Evolutionary conservation across 345 rosid genomes (phyloP), one percentile per base, ranked within the genome.

Genomic region (Lenwebbia sp.): DNA sequence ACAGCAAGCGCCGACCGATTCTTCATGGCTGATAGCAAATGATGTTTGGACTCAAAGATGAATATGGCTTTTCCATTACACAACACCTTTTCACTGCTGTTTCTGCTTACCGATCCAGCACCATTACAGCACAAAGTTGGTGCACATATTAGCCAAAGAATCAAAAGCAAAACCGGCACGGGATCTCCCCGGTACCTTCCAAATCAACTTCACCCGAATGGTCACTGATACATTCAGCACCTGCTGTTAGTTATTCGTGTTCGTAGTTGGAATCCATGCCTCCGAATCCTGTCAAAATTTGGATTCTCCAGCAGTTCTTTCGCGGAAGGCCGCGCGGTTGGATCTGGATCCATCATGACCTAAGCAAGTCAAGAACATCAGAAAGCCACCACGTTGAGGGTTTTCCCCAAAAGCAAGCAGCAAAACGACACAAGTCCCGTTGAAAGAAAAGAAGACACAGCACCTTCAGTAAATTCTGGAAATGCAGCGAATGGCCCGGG

Each of bases 381-480:
- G 83, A 25, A 60, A 60, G 17, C 78, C 41, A 82, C 76, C 44
- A 70, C 82, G 11, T 23, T 52, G 49, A 58, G 9, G 40, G 47
- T 25, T 56, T 40, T 12, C 83, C 37, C 82, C 49, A 28, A 10
- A 26, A 10, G 51, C 28, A 5, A 70, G 83, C 47, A 10, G 3
- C 54, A 33, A 44, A 75, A 50, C 52, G 65, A 75, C n/a, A 56
- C 82, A 2, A 33, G 78, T 65, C 78, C 44, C 78, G 33, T 33
- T 65, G 78, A 84, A 37, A 84, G 52, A 51, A 41, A 84, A 6
- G 49, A n/a, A 56, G 33, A 76, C 60, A 65, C 57, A 10, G 10
- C 91, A 98, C 99, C 99, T 96, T 96, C 19, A 98, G 96, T 84
- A 96, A 91, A 88, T 93, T 92, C 82, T 98, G 99, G 86, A 98